These are phyloP conservation scores for Ganoderma meredithae DNA, from an alignment of 1,284 basidiomycete species.

Conservation along the genomic window DNA sequence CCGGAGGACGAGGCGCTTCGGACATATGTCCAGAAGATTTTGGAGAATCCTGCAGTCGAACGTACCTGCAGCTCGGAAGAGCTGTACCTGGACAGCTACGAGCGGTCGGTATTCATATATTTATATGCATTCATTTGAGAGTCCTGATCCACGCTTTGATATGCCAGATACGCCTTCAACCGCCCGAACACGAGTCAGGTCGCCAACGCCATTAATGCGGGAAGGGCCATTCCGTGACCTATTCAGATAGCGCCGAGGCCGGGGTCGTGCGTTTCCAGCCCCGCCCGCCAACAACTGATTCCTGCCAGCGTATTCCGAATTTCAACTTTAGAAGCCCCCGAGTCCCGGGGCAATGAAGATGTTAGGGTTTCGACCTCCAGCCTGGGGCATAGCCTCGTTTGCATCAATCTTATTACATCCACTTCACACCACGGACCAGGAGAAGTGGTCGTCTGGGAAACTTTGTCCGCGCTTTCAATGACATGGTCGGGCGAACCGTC, in stretches of 20 bases:
- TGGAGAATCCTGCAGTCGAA: constrained; percentile 70
- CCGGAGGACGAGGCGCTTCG: constrained; percentile 56
- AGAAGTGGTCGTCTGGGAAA: not conserved
- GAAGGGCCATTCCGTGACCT: constrained; percentile 62
- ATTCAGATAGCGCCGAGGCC: not conserved
- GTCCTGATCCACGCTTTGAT: not conserved
- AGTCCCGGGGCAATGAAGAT: not conserved
- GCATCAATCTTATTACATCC: not conserved
- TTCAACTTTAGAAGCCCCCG: not conserved
- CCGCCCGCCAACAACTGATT: not conserved
- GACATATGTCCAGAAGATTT: constrained; percentile 62
- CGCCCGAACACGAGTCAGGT: constrained; percentile 77
- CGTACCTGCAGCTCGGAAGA: constrained; percentile 75
- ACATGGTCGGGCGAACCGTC: not conserved
- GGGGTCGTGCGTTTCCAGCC: not conserved
- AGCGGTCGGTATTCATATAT: constrained; percentile 52
- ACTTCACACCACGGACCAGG: not conserved
- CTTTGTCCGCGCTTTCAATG: not conserved
- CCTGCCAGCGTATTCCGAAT: not conserved
- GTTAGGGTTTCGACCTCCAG: not conserved
- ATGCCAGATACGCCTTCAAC: constrained; percentile 71
- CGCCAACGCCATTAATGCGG: constrained; percentile 74
- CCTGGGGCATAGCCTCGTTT: not conserved
- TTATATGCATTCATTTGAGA: not conserved
- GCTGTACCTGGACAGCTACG: constrained; percentile 81